Evolutionary conservation across 805 yeast species (phyloP).

Genomic region (Saccharomycopsis sp.): DNA sequence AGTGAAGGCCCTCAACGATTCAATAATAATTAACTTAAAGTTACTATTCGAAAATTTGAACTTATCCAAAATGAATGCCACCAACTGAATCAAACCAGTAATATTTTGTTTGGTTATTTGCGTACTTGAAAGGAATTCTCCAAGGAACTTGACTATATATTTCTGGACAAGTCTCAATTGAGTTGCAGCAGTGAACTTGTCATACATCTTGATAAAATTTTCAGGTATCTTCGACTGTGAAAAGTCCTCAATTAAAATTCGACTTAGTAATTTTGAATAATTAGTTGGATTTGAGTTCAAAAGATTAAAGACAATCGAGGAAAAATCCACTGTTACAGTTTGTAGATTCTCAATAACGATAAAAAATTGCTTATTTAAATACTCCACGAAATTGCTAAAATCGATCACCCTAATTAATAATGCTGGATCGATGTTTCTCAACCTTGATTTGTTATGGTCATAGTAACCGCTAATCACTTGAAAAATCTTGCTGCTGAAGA

Average conservation of each 20-base stretch:
- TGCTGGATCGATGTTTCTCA: neutral
- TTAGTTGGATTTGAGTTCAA: neutral
- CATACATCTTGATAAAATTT: neutral
- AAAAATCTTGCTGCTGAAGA: constrained; percentile 12
- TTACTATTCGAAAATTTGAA: neutral
- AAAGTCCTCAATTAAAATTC: neutral
- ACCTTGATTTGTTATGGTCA: neutral
- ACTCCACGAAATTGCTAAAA: neutral
- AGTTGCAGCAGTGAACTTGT: constrained; percentile 1
- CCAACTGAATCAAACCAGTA: neutral
- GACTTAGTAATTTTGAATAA: neutral
- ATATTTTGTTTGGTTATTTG: neutral
- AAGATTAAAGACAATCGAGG: constrained; percentile 1
- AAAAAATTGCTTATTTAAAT: constrained; percentile 8
- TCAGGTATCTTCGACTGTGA: neutral
- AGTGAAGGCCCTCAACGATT: neutral
- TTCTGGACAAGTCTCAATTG: neutral
- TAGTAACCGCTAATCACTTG: constrained; percentile 1
- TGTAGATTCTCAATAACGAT: neutral
- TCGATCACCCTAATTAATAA: neutral
- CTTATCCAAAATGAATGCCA: neutral
- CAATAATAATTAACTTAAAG: neutral
- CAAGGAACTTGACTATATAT: neutral
- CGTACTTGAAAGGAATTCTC: neutral
- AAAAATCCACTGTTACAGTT: constrained; percentile 2